Evolutionary conservation across 352 stramenopile genomes (phyloP).

Genomic region (Phytophthora vignae): DNA sequence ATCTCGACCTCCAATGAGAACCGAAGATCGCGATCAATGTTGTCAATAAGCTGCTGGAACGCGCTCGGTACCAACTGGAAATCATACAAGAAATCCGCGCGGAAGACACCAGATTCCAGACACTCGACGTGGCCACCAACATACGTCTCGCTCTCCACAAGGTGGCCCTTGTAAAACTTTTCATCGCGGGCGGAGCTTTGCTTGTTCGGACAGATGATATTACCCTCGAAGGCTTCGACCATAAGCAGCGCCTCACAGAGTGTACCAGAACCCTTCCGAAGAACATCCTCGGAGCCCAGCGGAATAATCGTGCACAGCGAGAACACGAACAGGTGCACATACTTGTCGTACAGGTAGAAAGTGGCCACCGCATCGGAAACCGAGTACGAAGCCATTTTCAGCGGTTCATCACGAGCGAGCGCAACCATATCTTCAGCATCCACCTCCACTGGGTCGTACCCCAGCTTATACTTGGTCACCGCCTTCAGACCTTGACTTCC

Average conservation of each 20-base stretch:
- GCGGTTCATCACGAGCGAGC: slow-evolving; percentile 94
- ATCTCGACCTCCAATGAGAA: slow-evolving; percentile 97
- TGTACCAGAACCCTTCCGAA: slow-evolving; percentile 96
- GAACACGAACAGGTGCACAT: slow-evolving; percentile 99
- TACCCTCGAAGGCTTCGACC: slow-evolving; percentile 96
- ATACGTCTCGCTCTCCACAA: slow-evolving; percentile 99
- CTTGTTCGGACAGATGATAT: slow-evolving; percentile 99
- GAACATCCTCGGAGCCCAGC: slow-evolving; percentile 97
- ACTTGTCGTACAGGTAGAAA: slow-evolving; percentile 99
- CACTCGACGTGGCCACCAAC: slow-evolving; percentile 99
- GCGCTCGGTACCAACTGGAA: slow-evolving; percentile 96
- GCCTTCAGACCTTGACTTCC: slow-evolving; percentile 98
- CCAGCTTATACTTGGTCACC: slow-evolving; percentile 99
- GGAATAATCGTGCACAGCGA: slow-evolving; percentile 99
- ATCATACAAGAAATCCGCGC: slow-evolving; percentile 97
- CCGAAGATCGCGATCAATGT: slow-evolving; percentile 96
- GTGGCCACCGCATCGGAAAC: slow-evolving; percentile 99
- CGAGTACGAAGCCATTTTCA: slow-evolving; percentile 99
- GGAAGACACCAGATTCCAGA: slow-evolving; percentile 98
- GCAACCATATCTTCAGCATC: slow-evolving; percentile 99
- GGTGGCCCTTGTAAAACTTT: slow-evolving; percentile 93
- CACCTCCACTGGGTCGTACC: slow-evolving; percentile 98
- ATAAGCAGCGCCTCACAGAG: slow-evolving; percentile 99
- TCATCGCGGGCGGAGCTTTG: slow-evolving; percentile 86
- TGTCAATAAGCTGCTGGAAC: slow-evolving; percentile 96